Base-by-base conservation (phyloP, 1,284 basidiomycete species). In the Moesziomyces sp. region DNA sequence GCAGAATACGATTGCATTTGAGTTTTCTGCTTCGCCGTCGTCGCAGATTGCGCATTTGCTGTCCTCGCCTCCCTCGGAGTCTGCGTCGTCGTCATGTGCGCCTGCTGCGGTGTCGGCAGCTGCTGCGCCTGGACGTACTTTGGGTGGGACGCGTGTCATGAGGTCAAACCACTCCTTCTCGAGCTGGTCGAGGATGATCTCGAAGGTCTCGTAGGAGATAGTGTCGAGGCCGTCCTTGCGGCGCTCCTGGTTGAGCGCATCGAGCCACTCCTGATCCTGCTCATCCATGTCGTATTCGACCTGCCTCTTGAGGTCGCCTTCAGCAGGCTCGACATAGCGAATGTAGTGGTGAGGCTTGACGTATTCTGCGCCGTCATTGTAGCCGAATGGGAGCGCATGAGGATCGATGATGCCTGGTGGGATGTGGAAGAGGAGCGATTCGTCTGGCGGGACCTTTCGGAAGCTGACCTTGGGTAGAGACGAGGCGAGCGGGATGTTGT, bases 261-360 rank as follows among this genome's bases (percentile, higher is more conserved):
- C 92, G 7, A 99, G 89, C 97, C 97, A 99, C 84, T 94, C 92
- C 84, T 94, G 91, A 85, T 98, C 96, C 94, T 98, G 96, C 83
- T 98, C 97, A 82, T 99, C 97, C 95, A 99, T 99, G 84, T 99
- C 97, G 87, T 99, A 99, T 85, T 99, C 97, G 48, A 98, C 96
- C 82, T 96, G 94, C 48, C 90, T 89, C 11, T 92, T 91, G 30
- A 98, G 89, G 72, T 99, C 97, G 55, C 89, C 90, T 84, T 99
- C 96, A 74, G 96, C 87, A 0, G 96, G 96, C 81, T 97, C 96
- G 75, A 96, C 92, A 84, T 95, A 90, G 48, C 93, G 90, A 82
- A 96, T 92, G 83, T 97, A 96, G 80, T 93, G 89, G 55, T 93
- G 91, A 7, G 93, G 92, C 72, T 90, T 87, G 69, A 86, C 86